Evolutionary conservation across 1,284 basidiomycete genomes (phyloP).

Genomic region (Sphagnurus paluster): DNA sequence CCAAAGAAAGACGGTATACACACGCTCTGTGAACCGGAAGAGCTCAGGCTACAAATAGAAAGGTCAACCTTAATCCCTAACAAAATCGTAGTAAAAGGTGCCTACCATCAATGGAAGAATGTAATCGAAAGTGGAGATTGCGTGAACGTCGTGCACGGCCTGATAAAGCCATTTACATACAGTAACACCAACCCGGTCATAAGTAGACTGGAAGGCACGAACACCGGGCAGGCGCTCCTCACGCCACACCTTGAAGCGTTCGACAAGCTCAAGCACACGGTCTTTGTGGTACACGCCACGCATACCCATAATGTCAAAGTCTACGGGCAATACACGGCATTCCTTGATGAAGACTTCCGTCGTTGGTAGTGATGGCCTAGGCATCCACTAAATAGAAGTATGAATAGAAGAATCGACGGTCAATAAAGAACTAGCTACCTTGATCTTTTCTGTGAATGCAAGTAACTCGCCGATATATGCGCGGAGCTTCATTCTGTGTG

Average conservation of each 20-base stretch:
- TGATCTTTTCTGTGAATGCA: conserved; percentile 73
- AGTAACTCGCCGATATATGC: conserved; percentile 74
- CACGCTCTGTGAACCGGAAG: conserved; percentile 71
- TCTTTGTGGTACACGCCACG: conserved; percentile 64
- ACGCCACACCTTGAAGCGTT: conserved; percentile 67
- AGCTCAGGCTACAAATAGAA: conserved; percentile 57
- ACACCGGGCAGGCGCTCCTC: conserved; percentile 70
- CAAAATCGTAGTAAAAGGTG: conserved; percentile 7
- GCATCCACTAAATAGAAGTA: conserved; percentile 49
- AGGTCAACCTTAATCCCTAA: conserved; percentile 5
- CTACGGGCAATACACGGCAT: conserved; percentile 55
- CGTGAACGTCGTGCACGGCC: conserved; percentile 72
- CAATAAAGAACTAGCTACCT: conserved; percentile 39
- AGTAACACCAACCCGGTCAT: conserved; percentile 73
- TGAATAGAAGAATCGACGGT: background rate
- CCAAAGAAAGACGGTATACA: conserved; percentile 9
- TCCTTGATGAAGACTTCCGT: conserved; percentile 74
- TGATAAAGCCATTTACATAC: conserved; percentile 79
- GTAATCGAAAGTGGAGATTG: conserved; percentile 75
- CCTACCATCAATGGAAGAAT: conserved; percentile 76
- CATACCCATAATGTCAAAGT: conserved; percentile 77
- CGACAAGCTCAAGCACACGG: conserved; percentile 60
- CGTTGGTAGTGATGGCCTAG: conserved; percentile 68
- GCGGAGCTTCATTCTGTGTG: conserved; percentile 49
- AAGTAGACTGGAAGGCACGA: conserved; percentile 78